phyloP scores from a whole-genome alignment of 345 rosid species.

The Populus alba region DNA sequence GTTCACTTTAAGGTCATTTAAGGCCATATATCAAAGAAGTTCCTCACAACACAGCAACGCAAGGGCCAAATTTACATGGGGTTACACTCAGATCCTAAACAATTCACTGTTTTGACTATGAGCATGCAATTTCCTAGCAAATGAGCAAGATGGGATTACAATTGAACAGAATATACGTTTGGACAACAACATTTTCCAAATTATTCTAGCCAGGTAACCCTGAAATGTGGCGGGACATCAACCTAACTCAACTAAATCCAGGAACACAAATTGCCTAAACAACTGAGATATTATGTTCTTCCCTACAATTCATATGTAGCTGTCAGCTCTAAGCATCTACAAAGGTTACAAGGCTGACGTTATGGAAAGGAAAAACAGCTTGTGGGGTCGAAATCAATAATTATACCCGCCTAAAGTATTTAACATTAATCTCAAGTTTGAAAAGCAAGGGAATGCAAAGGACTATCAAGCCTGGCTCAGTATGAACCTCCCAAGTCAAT shows the following conservation, averaged over 20 bases:
- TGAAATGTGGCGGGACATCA: neutral
- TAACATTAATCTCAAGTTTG: neutral
- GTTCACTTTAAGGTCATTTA: no score
- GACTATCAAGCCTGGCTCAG: neutral
- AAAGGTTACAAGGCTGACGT: neutral
- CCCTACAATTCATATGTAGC: neutral
- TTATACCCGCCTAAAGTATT: neutral
- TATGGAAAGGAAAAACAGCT: neutral
- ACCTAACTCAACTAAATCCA: constrained; percentile 10
- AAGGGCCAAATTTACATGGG: neutral
- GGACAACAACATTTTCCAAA: neutral
- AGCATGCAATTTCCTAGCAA: neutral
- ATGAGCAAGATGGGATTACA: neutral
- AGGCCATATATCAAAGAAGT: neutral
- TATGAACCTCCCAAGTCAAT: constrained; percentile 20
- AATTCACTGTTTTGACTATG: neutral
- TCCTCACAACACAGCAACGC: neutral
- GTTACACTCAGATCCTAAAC: neutral
- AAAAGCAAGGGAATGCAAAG: neutral
- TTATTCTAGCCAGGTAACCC: no score
- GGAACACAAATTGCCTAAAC: neutral
- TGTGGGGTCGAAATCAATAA: neutral
- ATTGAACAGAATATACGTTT: no score
- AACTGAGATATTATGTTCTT: neutral
- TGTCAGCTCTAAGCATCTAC: neutral